Base-by-base conservation (phyloP, 352 stramenopile species). In the Albugo candida region DNA sequence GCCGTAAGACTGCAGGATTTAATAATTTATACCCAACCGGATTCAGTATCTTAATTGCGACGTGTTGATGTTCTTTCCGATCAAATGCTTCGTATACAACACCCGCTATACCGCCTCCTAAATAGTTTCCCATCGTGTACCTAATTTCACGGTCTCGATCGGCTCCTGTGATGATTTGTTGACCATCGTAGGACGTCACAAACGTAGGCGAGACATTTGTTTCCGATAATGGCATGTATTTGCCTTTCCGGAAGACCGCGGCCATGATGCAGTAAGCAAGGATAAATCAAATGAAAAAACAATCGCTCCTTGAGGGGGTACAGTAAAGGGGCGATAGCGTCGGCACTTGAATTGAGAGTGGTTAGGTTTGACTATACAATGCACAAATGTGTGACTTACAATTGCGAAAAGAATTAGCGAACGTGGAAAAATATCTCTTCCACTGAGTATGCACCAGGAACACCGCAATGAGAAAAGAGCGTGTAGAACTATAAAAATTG, bases 21-120 rank as follows among this genome's bases (percentile, higher is more conserved):
- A 83, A 64, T 36, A 97, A 71, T 46, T 95, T 92, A 61, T 96
- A 97, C 50, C 88, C 85, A 36, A 97, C 88, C 10, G 93, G 91
- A 58, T 98, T 97, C 16, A 98, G 63, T 51, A 97, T 97, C 67
- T 98, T 98, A 47, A 97, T 88, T 27, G 93, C 92, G 20, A 97
- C 75, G 35, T 81, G 71, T 13, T 75, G 67, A 53, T 85, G 73
- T 36, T 62, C 56, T n/a, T 72, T 61, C 41, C 68, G 60, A 57
- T 93, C 82, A 44, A 81, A 82, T 0, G 79, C 81, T 52, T 96
- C 86, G 59, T 96, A 95, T 10, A 96, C 87, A 36, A 92, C 82
- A 49, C 87, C 86, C 0, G 87, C 85, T 53, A 93, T 89, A 47
- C 87, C 87, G 21, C 84, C 83, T 45, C 87, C 87, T 6, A 96